Conservation (phyloP, 2,329 filamentous ascomycete genomes). For the Didymella exigua region DNA sequence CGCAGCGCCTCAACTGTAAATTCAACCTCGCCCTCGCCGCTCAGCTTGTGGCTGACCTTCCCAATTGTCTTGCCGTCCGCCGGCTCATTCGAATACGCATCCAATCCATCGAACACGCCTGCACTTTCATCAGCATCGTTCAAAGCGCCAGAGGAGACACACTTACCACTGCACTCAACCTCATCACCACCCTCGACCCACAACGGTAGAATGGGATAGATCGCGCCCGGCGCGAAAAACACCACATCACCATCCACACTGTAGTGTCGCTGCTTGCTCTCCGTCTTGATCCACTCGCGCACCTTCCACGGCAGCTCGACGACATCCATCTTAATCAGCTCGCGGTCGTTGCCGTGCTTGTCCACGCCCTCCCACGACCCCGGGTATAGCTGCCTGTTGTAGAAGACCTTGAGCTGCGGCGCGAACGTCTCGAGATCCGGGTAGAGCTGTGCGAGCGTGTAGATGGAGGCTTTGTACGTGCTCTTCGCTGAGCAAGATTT, state of each 20-base stretch:
- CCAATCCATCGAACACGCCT: constrained; percentile 42
- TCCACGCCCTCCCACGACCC: constrained; percentile 61
- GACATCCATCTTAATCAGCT: constrained; percentile 57
- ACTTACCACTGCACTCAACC: constrained; percentile 51
- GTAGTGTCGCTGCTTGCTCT: constrained; percentile 49
- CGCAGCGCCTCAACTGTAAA: constrained; percentile 41
- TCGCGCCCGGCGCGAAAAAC: constrained; percentile 60
- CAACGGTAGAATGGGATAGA: constrained; percentile 58
- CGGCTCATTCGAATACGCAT: constrained; percentile 37
- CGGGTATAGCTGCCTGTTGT: constrained; percentile 51
- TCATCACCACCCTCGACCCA: constrained; percentile 53
- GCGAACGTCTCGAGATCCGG: constrained; percentile 39
- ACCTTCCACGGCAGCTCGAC: constrained; percentile 51
- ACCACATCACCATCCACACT: constrained; percentile 53
- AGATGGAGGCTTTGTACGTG: constrained; percentile 37
- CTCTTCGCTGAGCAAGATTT: constrained; percentile 26
- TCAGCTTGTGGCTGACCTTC: constrained; percentile 31
- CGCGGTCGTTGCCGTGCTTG: constrained; percentile 58
- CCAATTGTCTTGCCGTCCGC: constrained; percentile 41
- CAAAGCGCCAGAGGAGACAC: background rate
- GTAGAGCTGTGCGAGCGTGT: constrained; percentile 42
- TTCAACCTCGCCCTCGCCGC: constrained; percentile 35
- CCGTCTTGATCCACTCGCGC: constrained; percentile 56
- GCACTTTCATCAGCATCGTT: constrained; percentile 15
- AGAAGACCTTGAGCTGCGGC: constrained; percentile 46